Evolutionary conservation across 495 filamentous ascomycete species (phyloP), one percentile per base, ranked within the genome.

Genomic region (Hypoxylon lenormandii): DNA sequence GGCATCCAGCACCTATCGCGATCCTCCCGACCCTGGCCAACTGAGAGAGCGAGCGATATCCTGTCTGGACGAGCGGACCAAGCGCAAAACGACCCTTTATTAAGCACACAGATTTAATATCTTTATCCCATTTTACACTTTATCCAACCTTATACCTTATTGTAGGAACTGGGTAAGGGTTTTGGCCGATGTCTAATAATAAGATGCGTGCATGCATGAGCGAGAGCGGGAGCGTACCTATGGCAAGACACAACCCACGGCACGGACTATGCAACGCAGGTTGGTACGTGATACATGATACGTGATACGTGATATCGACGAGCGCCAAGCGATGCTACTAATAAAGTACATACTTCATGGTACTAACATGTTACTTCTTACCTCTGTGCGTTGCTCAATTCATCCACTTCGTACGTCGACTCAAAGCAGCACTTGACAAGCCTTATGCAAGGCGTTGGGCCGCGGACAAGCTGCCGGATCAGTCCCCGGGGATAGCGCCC

Each of bases 221-320:
- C 16, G 33, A 49, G 43, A 56, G 47, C 66, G 59, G 66, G 66
- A 69, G 59, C 60, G 59, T 64, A 55, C 54, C n/a, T n/a, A n/a
- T n/a, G 54, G 60, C 60, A 64, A 56, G 40, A 16, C 54, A 42
- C 53, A 51, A 60, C 50, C 54, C 60, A 63, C 33, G 23, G 23
- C 5, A 26, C 23, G 26, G 51, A 51, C 62, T 51, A 10, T 57
- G 53, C 22, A 37, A 45, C 37, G 53, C 46, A 54, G 22, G 8
- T 43, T 51, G 48, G 48, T 45, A 45, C 42, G 5, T 8, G 16
- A 45, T 45, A 45, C 42, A 4, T 26, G 23, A 42, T 15, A 16
- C n/a, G 16, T 19, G 16, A 45, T 45, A 45, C 42, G 15, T 42
- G 30, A 33, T 33, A 7, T 33, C 30, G 30, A 33, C 30, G 10